A percentile compares a stretch with the other conserved stretches of the same genome.
Conservation (phyloP, 2,329 filamentous ascomycete species). For the Aspergillus ochraceoroseus region DNA sequence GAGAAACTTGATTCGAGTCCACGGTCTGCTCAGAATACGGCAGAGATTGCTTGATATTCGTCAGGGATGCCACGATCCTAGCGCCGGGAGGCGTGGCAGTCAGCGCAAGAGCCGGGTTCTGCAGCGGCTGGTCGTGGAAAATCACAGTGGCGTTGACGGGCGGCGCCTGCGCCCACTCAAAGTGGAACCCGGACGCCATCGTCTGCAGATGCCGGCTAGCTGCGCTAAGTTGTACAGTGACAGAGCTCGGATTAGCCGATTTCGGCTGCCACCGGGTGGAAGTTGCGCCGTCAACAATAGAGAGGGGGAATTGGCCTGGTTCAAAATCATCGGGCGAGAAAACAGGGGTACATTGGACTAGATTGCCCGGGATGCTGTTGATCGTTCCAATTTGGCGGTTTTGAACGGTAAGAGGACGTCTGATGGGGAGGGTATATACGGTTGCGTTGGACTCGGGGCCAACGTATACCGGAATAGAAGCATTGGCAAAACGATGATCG, state of each 20-base stretch:
- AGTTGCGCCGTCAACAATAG: conserved; percentile 61
- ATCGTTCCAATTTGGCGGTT: conserved; percentile 56
- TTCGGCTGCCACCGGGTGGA: conserved; percentile 64
- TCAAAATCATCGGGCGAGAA: conserved; percentile 47
- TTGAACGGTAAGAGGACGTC: conserved; percentile 50
- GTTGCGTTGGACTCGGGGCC: conserved; percentile 44
- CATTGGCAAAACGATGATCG: conserved; percentile 51
- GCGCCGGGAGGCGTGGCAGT: not conserved
- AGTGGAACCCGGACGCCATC: conserved; percentile 45
- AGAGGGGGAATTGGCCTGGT: conserved; percentile 65
- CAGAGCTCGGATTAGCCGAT: conserved; percentile 48
- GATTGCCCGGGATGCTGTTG: conserved; percentile 55
- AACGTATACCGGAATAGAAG: conserved; percentile 56
- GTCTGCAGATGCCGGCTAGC: conserved; percentile 19
- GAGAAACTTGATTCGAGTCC: conserved; percentile 32
- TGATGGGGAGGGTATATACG: conserved; percentile 46
- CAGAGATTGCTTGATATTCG: conserved; percentile 34
- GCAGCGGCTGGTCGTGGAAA: conserved; percentile 49
- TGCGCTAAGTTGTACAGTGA: conserved; percentile 55
- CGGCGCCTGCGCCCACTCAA: conserved; percentile 58
- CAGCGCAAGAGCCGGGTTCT: conserved; percentile 14
- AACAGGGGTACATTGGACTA: conserved; percentile 60
- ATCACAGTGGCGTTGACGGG: conserved; percentile 52
- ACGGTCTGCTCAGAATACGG: conserved; percentile 36
- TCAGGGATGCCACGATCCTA: conserved; percentile 16